Percentiles rank a stretch among this genome's conserved stretches.
Conservation (phyloP, 2,329 filamentous ascomycete species). For the Chaetomium sp. region DNA sequence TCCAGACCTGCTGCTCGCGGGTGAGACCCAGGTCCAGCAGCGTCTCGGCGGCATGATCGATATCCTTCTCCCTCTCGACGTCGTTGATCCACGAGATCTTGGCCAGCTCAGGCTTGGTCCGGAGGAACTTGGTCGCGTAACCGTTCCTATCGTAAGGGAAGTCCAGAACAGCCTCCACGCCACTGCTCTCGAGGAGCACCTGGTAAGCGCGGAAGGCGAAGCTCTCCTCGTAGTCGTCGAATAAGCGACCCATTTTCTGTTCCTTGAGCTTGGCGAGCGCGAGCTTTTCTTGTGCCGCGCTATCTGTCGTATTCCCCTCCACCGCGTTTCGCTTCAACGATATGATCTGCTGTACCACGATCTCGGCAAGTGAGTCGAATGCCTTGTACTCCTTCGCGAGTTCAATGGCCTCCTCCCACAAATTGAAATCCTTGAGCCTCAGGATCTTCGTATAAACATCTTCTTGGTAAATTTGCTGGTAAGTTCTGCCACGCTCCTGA, state of each 20-base stretch:
- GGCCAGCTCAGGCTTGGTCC: constrained; percentile 68
- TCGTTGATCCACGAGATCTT: constrained; percentile 96
- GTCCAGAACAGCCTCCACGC: constrained; percentile 69
- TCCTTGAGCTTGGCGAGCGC: constrained; percentile 50
- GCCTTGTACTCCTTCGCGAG: constrained; percentile 62
- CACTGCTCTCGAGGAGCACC: constrained; percentile 68
- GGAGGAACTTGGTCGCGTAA: constrained; percentile 79
- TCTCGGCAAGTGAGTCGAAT: constrained; percentile 57
- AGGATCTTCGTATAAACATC: constrained; percentile 56
- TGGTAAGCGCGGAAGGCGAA: constrained; percentile 81
- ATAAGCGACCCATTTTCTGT: constrained; percentile 54
- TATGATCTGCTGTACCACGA: constrained; percentile 58
- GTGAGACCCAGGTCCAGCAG: constrained; percentile 70
- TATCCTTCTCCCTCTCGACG: constrained; percentile 73
- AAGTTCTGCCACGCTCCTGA: constrained; percentile 49
- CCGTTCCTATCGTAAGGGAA: constrained; percentile 67
- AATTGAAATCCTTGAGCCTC: constrained; percentile 55
- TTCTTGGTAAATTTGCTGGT: constrained; percentile 49
- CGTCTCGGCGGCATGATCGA: constrained; percentile 69
- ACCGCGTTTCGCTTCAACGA: constrained; percentile 42
- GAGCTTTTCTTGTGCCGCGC: constrained; percentile 45
- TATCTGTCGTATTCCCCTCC: constrained; percentile 42
- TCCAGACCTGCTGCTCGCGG: constrained; percentile 82
- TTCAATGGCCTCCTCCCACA: constrained; percentile 60
- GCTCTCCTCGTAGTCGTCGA: constrained; percentile 64